Evolutionary conservation across 257 asterid species (phyloP), one percentile per base, ranked within the genome.

Genomic region (Penstemon barbatus): DNA sequence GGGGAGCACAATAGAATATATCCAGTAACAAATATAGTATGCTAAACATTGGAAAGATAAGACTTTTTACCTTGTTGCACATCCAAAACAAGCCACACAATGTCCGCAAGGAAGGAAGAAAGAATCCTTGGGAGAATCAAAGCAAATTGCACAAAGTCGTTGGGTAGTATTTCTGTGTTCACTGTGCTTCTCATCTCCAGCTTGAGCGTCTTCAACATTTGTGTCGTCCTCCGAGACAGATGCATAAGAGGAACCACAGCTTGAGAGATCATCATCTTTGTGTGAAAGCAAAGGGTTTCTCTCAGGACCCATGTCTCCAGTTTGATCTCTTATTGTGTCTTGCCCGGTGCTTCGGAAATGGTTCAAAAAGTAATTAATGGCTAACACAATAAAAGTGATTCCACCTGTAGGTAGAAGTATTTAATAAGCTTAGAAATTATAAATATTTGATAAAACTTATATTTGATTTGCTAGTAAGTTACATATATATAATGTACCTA

Each of bases 91-190:
- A 74, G 97, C 83, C 57, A 75, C 91, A 65, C 88, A 85, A 75
- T 92, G 97, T 40, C 97, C 98, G 25, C 98, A 92, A 9, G 98
- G 98, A 57, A 89, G 76, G 77, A 89, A 92, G 85, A 92, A 89
- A 72, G 84, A 81, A 72, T 87, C 85, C 82, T 85, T 84, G 5
- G 90, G 97, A 61, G 92, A 92, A 80, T 89, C 92, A 74, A 84
- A 92, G 82, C 98, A 92, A 72, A 92, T 86, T 59, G 96, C 86
- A 76, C 98, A 92, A 57, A 77, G 82, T 48, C 71, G 80, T 56
- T 74, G 78, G 62, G 63, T 69, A 71, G 63, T 68, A 44, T 71
- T 76, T 54, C 54, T 73, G 69, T 63, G 3, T 63, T 85, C 88
- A 19, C 78, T 78, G 13, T 80, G 72, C 70, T 70, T 79, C 46